These are phyloP conservation scores for Venturia effusa DNA, from an alignment of 2,329 filamentous ascomycete species.

Conservation along the genomic window DNA sequence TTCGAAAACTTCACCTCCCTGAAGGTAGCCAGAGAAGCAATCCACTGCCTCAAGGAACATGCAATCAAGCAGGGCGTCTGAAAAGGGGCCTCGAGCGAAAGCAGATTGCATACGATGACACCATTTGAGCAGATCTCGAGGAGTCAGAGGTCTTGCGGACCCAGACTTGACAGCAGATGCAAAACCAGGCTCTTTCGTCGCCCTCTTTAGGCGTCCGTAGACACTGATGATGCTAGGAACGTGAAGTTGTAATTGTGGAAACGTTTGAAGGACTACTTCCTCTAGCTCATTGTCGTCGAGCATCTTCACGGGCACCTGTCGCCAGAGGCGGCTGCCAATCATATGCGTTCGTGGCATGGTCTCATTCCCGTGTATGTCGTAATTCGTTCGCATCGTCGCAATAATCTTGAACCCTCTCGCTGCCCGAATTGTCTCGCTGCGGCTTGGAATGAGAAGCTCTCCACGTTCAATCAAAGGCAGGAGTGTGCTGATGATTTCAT, in stretches of 20 bases:
- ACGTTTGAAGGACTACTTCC: conserved; percentile 59
- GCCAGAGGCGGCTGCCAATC: conserved; percentile 81
- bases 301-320: conserved; percentile 56
- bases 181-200: conserved; percentile 33
- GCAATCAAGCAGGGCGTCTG: conserved; percentile 61
- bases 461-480: conserved; percentile 84
- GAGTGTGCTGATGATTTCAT: conserved; percentile 87
- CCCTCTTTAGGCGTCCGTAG: conserved; percentile 34
- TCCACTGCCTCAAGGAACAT: conserved; percentile 93
- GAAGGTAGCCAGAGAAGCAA: conserved; percentile 76
- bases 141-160: conserved; percentile 51
- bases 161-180: conserved; percentile 40
- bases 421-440: conserved; percentile 76
- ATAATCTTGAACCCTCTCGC: conserved; percentile 80
- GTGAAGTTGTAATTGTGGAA: conserved; percentile 55
- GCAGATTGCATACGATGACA: conserved; percentile 64
- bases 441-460: conserved; percentile 81
- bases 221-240: conserved; percentile 45
- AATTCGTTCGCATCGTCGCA: conserved; percentile 69
- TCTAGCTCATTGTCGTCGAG: conserved; percentile 60
- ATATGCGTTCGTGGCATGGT: conserved; percentile 57
- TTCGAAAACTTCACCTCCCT: conserved; percentile 50
- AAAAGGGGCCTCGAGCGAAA: conserved; percentile 50
- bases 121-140: conserved; percentile 84
- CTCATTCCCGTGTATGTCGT: conserved; percentile 52